Conservation (phyloP, 106 monocot genomes). For the Allium fistulosum region DNA sequence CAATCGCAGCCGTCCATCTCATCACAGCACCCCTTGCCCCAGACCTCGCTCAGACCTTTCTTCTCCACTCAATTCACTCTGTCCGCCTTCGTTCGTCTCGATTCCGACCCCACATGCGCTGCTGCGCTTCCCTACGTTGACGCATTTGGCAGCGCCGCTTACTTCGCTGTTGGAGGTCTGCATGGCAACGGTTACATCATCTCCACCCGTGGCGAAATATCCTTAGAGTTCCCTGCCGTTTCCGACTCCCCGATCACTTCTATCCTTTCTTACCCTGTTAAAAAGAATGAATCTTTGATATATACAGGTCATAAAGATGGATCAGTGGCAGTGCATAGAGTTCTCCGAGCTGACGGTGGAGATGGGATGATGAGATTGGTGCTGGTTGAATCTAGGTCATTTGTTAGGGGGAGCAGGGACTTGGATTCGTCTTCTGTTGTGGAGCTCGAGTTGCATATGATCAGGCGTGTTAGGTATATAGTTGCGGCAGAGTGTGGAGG, state of each 20-base stretch:
- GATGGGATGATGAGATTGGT: conserved; percentile 47
- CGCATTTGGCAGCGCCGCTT: conserved; percentile 50
- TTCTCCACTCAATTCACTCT: conserved; percentile 74
- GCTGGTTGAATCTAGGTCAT: conserved; percentile 20
- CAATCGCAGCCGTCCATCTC: background rate
- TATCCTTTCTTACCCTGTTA: conserved; percentile 41
- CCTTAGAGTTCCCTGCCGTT: conserved; percentile 37
- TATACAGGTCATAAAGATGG: conserved; percentile 74
- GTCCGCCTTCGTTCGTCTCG: conserved; percentile 51
- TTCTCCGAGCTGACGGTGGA: conserved; percentile 32
- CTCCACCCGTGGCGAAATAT: conserved; percentile 61
- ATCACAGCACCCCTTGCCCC: conserved; percentile 11
- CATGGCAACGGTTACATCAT: conserved; percentile 47
- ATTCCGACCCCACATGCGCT: conserved; percentile 31
- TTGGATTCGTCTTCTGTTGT: conserved; percentile 40
- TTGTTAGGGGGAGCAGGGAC: conserved; percentile 29
- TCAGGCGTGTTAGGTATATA: conserved; percentile 49
- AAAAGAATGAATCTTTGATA: conserved; percentile 67
- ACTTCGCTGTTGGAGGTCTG: conserved; percentile 78
- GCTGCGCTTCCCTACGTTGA: conserved; percentile 60
- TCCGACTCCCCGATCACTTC: conserved; percentile 59
- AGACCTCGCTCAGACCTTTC: conserved; percentile 34
- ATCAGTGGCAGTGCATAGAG: conserved; percentile 48
- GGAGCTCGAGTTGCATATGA: conserved; percentile 45
- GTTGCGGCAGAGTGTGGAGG: conserved; percentile 53